Percentiles rank a stretch among this genome's conserved stretches.
phyloP scores from a whole-genome alignment of 2,329 filamentous ascomycete species.

The Diaporthe sp. region DNA sequence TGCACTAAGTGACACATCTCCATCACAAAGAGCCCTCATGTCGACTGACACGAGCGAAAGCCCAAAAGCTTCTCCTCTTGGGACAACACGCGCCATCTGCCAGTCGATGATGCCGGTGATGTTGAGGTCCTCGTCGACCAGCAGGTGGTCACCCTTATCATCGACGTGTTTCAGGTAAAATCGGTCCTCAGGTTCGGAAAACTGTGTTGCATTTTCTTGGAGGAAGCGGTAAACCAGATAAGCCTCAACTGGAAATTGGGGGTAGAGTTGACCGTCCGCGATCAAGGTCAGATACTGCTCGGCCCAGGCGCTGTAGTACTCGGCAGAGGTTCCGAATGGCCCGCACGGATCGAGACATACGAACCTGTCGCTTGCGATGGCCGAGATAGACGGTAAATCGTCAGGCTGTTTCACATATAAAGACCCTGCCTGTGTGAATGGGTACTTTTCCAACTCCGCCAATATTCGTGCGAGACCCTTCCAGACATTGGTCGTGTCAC shows the following conservation, averaged over 20 bases:
- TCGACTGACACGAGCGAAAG: neutral
- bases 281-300: conserved; percentile 16
- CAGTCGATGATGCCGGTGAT: conserved; percentile 65
- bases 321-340: neutral
- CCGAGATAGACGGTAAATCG: conserved; percentile 26
- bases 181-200: conserved; percentile 48
- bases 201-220: conserved; percentile 47
- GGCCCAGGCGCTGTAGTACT: neutral
- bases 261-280: conserved; percentile 39
- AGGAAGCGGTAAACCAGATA: conserved; percentile 56
- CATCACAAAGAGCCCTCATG: conserved; percentile 1
- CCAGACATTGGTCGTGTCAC: no score
- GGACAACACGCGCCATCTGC: conserved; percentile 36
- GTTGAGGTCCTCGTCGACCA: conserved; percentile 60
- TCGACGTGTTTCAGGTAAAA: neutral
- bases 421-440: conserved; percentile 46
- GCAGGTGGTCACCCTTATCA: conserved; percentile 51
- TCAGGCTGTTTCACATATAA: conserved; percentile 14
- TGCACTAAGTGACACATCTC: neutral
- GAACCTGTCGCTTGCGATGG: conserved; percentile 45
- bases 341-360: conserved; percentile 15
- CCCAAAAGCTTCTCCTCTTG: neutral
- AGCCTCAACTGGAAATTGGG: conserved; percentile 13
- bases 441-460: conserved; percentile 46
- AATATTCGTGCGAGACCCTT: conserved; percentile 45